Evolutionary conservation across 1,284 basidiomycete genomes (phyloP).

Genomic region (Ustilago crameri): DNA sequence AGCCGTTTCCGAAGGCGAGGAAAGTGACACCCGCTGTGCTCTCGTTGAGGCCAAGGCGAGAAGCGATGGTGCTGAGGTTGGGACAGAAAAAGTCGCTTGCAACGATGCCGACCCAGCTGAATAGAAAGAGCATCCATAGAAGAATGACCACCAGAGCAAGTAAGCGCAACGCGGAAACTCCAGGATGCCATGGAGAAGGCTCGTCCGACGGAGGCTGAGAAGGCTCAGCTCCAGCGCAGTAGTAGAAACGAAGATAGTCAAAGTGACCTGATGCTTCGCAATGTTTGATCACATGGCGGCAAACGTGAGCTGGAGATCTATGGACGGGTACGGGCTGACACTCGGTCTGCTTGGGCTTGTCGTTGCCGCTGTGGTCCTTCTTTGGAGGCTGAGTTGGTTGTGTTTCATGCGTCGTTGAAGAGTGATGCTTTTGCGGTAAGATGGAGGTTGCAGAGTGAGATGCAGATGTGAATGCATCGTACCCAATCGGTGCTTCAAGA

Average conservation of each 20-base stretch:
- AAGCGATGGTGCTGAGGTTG: slow-evolving; percentile 62
- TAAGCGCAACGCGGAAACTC: slow-evolving; percentile 34
- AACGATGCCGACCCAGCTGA: slow-evolving; percentile 64
- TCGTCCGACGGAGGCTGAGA: slow-evolving; percentile 15
- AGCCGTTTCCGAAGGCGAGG: slow-evolving; percentile 70
- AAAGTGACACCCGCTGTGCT: slow-evolving; percentile 67
- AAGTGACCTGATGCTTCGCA: slow-evolving; percentile 55
- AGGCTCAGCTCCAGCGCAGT: slow-evolving; percentile 53
- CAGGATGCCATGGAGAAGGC: slow-evolving; percentile 19
- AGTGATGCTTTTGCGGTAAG: slow-evolving; percentile 1
- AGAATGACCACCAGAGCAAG: slow-evolving; percentile 42
- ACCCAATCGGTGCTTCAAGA: slow-evolving; percentile 5
- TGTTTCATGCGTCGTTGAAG: slow-evolving; percentile 2
- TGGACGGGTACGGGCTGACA: slow-evolving; percentile 50
- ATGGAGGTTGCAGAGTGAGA: background rate
- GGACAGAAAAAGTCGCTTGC: slow-evolving; percentile 67
- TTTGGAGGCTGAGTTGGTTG: slow-evolving; percentile 8
- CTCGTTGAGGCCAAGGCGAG: slow-evolving; percentile 61
- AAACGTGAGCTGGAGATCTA: slow-evolving; percentile 35
- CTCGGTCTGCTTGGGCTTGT: slow-evolving; percentile 2
- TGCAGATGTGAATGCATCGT: slow-evolving; percentile 1
- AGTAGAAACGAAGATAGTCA: slow-evolving; percentile 62
- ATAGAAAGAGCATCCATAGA: slow-evolving; percentile 61
- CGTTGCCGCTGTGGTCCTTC: slow-evolving; percentile 1
- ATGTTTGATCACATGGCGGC: slow-evolving; percentile 47